Percentiles rank a stretch among this genome's conserved stretches.
These are phyloP conservation scores for Prunus davidiana DNA, from an alignment of 306 rosid genomes.

Conservation along the genomic window DNA sequence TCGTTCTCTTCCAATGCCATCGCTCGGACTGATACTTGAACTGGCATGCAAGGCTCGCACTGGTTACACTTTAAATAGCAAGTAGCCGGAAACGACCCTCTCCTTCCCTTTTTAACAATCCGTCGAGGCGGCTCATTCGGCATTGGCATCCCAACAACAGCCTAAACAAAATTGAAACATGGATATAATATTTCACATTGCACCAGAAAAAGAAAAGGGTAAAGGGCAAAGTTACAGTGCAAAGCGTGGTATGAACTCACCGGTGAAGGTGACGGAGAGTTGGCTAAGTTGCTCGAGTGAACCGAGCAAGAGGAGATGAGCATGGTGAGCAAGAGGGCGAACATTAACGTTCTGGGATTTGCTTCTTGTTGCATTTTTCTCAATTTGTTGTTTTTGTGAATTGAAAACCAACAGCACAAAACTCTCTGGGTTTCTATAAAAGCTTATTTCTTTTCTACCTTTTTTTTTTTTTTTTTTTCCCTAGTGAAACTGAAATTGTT, in stretches of 20 bases:
- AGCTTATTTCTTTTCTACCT: neutral
- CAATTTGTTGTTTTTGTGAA: neutral
- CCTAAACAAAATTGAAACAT: constrained; percentile 22
- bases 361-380: constrained; percentile 31
- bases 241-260: constrained; percentile 25
- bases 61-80: constrained; percentile 53
- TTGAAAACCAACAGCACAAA: neutral
- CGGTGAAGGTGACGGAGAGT: constrained; percentile 44
- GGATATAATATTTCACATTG: neutral
- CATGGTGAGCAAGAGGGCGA: constrained; percentile 10
- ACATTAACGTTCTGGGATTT: constrained; percentile 12
- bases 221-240: too few relatives aligned
- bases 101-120: constrained; percentile 5
- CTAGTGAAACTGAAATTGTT: neutral
- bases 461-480: too few relatives aligned
- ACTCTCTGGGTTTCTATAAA: neutral
- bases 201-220: neutral
- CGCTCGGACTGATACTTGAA: constrained; percentile 51
- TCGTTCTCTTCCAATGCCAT: constrained; percentile 35
- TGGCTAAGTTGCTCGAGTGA: constrained; percentile 16
- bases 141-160: constrained; percentile 4
- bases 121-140: constrained; percentile 4
- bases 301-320: constrained; percentile 22
- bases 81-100: constrained; percentile 46
- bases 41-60: constrained; percentile 60